Conservation (phyloP, 169 alveolate genomes). For the Plasmodium coatneyi region DNA sequence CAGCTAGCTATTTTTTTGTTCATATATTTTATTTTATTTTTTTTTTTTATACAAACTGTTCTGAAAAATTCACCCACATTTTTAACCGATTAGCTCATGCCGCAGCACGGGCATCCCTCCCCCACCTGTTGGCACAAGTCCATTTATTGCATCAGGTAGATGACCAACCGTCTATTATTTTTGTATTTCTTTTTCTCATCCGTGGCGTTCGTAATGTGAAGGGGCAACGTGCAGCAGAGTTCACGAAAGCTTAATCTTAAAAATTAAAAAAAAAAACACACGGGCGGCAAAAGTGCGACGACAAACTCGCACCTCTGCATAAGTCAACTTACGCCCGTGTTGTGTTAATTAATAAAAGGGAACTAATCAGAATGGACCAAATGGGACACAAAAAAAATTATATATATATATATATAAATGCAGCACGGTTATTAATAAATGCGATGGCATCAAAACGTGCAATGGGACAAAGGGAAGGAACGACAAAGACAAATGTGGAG, state of each 20-base stretch:
- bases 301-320: neutral
- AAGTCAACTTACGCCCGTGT: slow-evolving; percentile 9
- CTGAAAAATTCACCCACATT: slow-evolving; percentile 1
- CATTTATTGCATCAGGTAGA: neutral
- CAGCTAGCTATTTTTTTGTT: no score
- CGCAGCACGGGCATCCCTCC: neutral
- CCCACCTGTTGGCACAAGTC: neutral
- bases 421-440: neutral
- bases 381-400: neutral
- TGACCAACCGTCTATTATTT: neutral
- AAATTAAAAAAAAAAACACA: neutral
- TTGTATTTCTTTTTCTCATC: neutral
- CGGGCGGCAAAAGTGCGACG: neutral
- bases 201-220: neutral
- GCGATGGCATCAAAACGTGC: neutral
- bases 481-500: neutral
- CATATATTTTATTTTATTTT: neutral
- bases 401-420: neutral
- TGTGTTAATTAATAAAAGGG: slow-evolving; percentile 4
- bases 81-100: neutral
- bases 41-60: slow-evolving; percentile 30
- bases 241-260: neutral
- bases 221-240: neutral
- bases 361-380: neutral
- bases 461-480: neutral